Evolutionary conservation across 1,139 yeast species (phyloP), one percentile per base, ranked within the genome.

Genomic region (Sugiyamaella pinicola): DNA sequence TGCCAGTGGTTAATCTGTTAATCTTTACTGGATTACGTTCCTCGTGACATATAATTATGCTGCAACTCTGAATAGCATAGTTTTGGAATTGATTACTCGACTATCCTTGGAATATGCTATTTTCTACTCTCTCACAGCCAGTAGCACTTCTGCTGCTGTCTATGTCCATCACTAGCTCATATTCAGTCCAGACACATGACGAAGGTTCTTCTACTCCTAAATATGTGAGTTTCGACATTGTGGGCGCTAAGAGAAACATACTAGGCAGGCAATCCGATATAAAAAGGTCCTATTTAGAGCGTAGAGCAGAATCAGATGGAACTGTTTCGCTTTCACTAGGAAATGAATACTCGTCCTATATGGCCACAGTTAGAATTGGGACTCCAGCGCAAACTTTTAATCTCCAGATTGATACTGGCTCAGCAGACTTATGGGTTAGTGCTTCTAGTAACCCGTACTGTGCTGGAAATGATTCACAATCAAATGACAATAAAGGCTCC

Each of bases 361-460:
- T 73, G 34, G 67, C 75, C 17, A 66, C 62, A 3, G 47, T 75
- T 22, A 53, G 58, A 41, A 53, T 75, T n/a, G 80, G 80, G 12
- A 67, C 74, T 15, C 72, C 76, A 10, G 57, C 61, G n/a, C 76
- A 74, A 59, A 55, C 61, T 31, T 61, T 71, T 29, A 54, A 59
- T 4, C 67, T 71, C 8, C 60, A 67, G 52, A 58, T 76, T 33
- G 80, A 76, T 59, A 76, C 80, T 7, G 79, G 79, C 4, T 72
- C 77, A 18, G 63, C 75, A 3, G 90, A 84, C 65, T 70, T 84
- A 58, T 84, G 89, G 89, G 79, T 83, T 31, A 67, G 69, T 59
- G 63, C 67, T 26, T 53, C 62, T 19, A 55, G 54, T 12, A 72
- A 71, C 57, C 71, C 72, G 1, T 68, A 61, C 57, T 63, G 65